Evolutionary conservation across 202 grass and related monocot species (phyloP), one percentile per base, ranked within the genome.

Genomic region (Dendrocalamus latiflorus): DNA sequence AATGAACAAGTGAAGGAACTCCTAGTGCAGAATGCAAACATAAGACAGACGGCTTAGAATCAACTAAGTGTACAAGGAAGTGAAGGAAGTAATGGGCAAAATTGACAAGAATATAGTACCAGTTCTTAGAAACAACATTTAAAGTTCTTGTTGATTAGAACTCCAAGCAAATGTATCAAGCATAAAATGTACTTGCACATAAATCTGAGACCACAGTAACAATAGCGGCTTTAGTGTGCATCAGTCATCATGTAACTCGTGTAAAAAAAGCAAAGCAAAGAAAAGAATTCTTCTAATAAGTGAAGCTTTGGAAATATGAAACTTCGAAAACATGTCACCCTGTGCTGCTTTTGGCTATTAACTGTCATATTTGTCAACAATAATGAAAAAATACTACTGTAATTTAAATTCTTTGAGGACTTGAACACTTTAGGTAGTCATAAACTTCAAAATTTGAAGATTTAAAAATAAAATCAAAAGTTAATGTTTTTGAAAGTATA

Each of bases 291-390:
- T 58, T n/a, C 22, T 28, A 65, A 62, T 37, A 20, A 72, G 36
- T 79, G 37, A 80, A 80, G 25, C 37, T 79, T 80, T 74, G 26
- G 10, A 41, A 57, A 79, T 53, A 72, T 84, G 72, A 21, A 65
- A n/a, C 4, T 44, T 65, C 63, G 42, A 57, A 77, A 58, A 16
- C 6, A 65, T 59, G 56, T 26, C 22, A 25, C 4, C 21, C 3
- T 59, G 21, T 26, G 56, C 56, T 4, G 13, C 22, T 11, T 57
- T 25, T 55, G 20, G 20, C 53, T 8, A 21, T 55, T 55, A 55
- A 21, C 6, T 18, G 17, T 21, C 22, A 61, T 28, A 2, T 30
- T 61, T 28, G 11, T 15, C 12, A 28, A 61, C 8, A 22, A 56
- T 56, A 1, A 24, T 25, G 3, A 58, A 58, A 56, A 12, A 24